Conservation (phyloP, 73 alveolate genomes). For the Paramecium pentaurelia region DNA sequence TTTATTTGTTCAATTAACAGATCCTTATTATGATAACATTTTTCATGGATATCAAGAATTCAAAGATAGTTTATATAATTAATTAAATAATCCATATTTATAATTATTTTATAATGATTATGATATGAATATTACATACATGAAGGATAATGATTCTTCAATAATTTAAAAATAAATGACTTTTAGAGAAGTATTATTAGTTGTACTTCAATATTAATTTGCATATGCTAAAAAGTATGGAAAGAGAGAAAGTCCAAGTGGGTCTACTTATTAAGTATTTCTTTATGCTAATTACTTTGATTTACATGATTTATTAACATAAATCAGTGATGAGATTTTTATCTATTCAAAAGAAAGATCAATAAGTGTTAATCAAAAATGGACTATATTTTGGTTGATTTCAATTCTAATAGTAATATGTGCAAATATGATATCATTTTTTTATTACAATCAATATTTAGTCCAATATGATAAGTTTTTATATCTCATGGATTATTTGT, state of each 20-base stretch:
- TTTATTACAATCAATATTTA: neutral
- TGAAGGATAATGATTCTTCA: neutral
- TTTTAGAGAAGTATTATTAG: neutral
- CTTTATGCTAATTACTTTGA: neutral
- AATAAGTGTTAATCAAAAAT: neutral
- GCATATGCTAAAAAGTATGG: neutral
- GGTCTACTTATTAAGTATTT: neutral
- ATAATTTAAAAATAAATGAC: neutral
- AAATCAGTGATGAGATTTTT: neutral
- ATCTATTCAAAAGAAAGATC: neutral
- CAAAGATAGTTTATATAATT: neutral
- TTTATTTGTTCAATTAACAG: neutral
- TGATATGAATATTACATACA: neutral
- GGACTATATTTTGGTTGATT: neutral
- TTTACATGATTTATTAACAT: neutral
- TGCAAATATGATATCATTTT: neutral
- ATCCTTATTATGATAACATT: neutral
- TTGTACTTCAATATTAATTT: neutral
- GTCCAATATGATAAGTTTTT: neutral
- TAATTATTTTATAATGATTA: neutral
- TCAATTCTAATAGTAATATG: neutral
- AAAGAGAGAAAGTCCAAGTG: neutral
- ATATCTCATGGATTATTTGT: neutral
- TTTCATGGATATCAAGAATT: constrained; percentile 12
- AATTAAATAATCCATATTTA: neutral